Base-by-base conservation (phyloP, 139 green algal species). In the Picochlorum sp. region DNA sequence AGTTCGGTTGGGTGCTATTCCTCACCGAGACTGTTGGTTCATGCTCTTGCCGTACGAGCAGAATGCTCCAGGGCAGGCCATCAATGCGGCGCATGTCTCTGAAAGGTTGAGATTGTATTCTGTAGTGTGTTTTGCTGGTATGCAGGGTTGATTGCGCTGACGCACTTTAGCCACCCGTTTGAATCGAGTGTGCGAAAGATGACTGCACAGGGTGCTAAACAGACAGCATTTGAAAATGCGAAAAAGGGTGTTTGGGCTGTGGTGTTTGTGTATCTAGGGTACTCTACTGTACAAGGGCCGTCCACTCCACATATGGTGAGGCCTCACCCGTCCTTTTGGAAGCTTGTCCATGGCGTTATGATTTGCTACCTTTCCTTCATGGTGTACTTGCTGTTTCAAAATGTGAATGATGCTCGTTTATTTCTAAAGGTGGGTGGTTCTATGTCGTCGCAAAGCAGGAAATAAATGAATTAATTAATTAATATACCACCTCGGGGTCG, bases 311-410 rank as follows among this genome's bases (percentile, higher is more conserved):
- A 45, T 30, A 85, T 95, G 77, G 79, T 91, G n/a, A 75, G 89
- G 13, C 89, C 89, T 1, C 89, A 96, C 69, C 89, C 89, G 1
- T 77, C 75, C 7, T 61, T 96, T 5, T 96, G 89, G 89, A 64
- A 76, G 26, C 31, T 94, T 13, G 79, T 94, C 13, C 84, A 95
- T 64, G 88, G 85, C 26, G 35, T 85, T 8, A 69, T 78, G 31
- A 68, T 95, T 14, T 35, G 87, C 33, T 96, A 96, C 61, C 61
- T 94, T 2, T 33, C 96, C 8, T 73, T 81, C 24, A 68, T 94
- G 39, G 75, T 87, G 7, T 96, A 80, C 66, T 40, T 96, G 60
- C 70, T 95, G 14, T 95, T 94, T 44, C 82, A 89, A 53, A 82
- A 55, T 25, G 73, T 77, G 1, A 32, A 85, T 49, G 78, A 90